Conservation (phyloP, 257 asterid species). For the Knoxia roxburghii region DNA sequence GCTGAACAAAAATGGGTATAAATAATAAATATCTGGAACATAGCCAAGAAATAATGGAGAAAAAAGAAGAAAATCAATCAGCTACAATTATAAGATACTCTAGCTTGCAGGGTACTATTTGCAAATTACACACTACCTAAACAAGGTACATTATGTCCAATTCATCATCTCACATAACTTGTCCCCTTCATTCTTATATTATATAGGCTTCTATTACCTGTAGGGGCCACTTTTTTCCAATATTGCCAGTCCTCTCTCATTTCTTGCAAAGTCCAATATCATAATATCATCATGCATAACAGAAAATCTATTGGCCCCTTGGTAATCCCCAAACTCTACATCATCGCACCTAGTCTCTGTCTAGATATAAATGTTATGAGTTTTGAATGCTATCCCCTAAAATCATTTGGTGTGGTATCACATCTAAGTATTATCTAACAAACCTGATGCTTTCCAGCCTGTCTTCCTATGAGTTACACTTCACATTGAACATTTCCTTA, state of each 20-base stretch:
- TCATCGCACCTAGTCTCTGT: not conserved
- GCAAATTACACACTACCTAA: not conserved
- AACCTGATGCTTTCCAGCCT: not conserved
- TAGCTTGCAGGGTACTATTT: too few relatives aligned
- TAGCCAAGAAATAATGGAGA: not conserved
- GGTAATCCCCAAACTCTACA: not conserved
- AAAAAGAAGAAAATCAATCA: not conserved
- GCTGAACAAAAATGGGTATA: slow-evolving; percentile 35
- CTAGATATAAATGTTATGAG: not conserved
- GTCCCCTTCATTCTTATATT: too few relatives aligned
- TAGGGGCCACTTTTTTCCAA: too few relatives aligned
- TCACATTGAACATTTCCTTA: too few relatives aligned
- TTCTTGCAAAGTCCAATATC: not conserved
- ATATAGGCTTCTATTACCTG: too few relatives aligned
- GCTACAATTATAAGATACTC: too few relatives aligned
- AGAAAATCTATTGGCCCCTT: not conserved
- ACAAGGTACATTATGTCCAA: not conserved
- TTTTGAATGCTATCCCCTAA: not conserved
- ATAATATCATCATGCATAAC: not conserved
- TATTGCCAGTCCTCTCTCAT: too few relatives aligned
- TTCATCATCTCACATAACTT: too few relatives aligned
- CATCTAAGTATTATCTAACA: not conserved
- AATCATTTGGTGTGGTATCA: not conserved
- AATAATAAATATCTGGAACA: not conserved
- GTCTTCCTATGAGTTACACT: too few relatives aligned